These are phyloP conservation scores for Diversispora eburnea DNA, from an alignment of 192 early-diverging fungal species.

Conservation along the genomic window DNA sequence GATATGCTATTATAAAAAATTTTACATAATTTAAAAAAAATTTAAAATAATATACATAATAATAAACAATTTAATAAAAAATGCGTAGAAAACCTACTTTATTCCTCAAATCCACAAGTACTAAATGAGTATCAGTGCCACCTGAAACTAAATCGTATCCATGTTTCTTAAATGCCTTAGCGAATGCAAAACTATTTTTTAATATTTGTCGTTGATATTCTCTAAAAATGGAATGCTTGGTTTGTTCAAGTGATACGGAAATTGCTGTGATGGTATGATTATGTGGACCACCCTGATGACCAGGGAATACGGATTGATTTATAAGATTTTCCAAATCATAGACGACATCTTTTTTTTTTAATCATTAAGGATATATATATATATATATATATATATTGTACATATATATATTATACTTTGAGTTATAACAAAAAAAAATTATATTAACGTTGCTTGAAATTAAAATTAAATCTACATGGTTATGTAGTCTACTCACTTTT, in stretches of 20 bases:
- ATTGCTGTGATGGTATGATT: conserved; percentile 98
- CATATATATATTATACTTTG: not conserved
- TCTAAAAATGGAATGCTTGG: conserved; percentile 79
- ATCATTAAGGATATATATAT: not conserved
- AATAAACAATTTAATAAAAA: not conserved
- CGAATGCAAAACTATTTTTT: conserved; percentile 86
- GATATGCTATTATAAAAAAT: conserved; percentile 55
- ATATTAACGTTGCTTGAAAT: conserved; percentile 8
- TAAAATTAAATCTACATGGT: not conserved
- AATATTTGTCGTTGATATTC: conserved; percentile 91
- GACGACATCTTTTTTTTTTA: conserved; percentile 50
- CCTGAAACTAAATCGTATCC: conserved; percentile 84
- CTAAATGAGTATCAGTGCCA: conserved; percentile 94
- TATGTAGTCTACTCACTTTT: conserved; percentile 44
- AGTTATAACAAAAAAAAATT: not conserved
- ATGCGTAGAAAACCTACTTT: conserved; percentile 40
- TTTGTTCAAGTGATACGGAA: conserved; percentile 91
- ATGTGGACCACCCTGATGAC: conserved; percentile 98
- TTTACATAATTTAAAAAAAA: not conserved
- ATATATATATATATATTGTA: not conserved
- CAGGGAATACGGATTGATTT: conserved; percentile 96
- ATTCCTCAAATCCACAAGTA: conserved; percentile 83
- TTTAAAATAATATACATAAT: not conserved
- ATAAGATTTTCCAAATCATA: conserved; percentile 96
- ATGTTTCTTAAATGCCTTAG: conserved; percentile 63